These are phyloP conservation scores for Staphylotrichum tortipilum DNA, from an alignment of 495 filamentous ascomycete genomes.

Conservation along the genomic window DNA sequence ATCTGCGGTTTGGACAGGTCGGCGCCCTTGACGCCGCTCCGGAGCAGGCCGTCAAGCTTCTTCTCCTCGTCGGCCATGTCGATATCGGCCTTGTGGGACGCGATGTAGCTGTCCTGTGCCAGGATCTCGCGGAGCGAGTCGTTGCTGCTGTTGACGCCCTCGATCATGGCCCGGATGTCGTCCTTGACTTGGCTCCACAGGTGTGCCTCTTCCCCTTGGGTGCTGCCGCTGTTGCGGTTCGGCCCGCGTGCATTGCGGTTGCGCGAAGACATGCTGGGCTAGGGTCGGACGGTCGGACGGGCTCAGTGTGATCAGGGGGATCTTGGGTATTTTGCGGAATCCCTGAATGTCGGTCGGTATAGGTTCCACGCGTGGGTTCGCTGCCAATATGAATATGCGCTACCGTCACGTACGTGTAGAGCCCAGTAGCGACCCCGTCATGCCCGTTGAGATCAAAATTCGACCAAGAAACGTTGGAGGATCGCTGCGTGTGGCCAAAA, in stretches of 20 bases:
- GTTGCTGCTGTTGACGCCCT: conserved; percentile 35
- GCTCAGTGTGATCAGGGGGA: background rate
- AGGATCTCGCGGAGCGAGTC: conserved; percentile 30
- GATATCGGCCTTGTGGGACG: conserved; percentile 29
- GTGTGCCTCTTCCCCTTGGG: conserved; percentile 39
- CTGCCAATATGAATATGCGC: no score
- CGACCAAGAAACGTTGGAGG: no score
- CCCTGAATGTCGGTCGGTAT: no score
- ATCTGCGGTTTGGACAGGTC: conserved; percentile 30
- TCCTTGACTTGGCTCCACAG: conserved; percentile 41
- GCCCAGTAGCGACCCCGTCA: no score
- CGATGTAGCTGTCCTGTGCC: conserved; percentile 36
- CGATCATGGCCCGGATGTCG: conserved; percentile 30
- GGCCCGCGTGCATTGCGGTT: conserved; percentile 38
- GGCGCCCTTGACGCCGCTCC: conserved; percentile 35
- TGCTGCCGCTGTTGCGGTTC: conserved; percentile 39
- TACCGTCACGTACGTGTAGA: no score
- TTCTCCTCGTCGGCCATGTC: conserved; percentile 27
- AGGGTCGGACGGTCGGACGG: background rate
- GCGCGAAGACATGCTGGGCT: conserved; percentile 34
- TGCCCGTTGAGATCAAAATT: no score
- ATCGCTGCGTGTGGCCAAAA: no score
- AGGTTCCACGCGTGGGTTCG: no score
- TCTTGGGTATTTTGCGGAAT: no score
- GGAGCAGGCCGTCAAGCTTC: conserved; percentile 33